Evolutionary conservation across 1,139 yeast species (phyloP).

Genomic region (Nadsonia commutata): DNA sequence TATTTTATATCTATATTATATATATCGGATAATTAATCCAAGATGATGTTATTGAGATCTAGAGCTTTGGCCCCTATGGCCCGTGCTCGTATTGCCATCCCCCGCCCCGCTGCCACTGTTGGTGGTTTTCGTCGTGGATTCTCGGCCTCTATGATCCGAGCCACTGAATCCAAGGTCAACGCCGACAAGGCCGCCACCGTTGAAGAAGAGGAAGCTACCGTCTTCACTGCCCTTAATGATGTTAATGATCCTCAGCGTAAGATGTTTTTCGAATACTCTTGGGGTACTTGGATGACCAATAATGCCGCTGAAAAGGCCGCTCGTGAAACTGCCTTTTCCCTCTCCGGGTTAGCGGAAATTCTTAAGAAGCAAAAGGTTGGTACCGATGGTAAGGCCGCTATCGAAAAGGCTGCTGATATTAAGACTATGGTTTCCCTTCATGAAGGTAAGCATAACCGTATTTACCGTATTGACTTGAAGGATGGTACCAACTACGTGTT

Average conservation of each 20-base stretch:
- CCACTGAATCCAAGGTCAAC: not conserved
- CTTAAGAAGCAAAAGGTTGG: conserved; percentile 16
- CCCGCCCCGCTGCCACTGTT: not conserved
- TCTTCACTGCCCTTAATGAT: conserved; percentile 13
- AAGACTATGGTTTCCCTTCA: conserved; percentile 66
- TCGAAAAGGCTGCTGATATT: conserved; percentile 25
- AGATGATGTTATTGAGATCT: not conserved
- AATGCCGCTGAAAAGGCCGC: conserved; percentile 58
- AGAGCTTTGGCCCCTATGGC: not conserved
- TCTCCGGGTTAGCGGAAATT: conserved; percentile 46
- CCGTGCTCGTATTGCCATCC: not conserved
- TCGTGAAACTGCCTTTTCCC: conserved; percentile 70
- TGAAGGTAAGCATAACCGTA: conserved; percentile 87
- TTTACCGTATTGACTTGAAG: conserved; percentile 55
- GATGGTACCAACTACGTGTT: conserved; percentile 49
- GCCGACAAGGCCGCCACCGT: not conserved
- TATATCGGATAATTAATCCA: too few relatives aligned
- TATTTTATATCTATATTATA: too few relatives aligned
- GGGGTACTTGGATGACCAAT: conserved; percentile 90
- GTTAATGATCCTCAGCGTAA: conserved; percentile 59
- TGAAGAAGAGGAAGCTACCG: conserved; percentile 4
- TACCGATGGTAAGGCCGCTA: conserved; percentile 17
- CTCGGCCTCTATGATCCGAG: not conserved
- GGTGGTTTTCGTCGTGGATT: not conserved
- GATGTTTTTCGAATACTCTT: conserved; percentile 69